These are phyloP conservation scores for Senna tora DNA, from an alignment of 306 rosid genomes.

Conservation along the genomic window DNA sequence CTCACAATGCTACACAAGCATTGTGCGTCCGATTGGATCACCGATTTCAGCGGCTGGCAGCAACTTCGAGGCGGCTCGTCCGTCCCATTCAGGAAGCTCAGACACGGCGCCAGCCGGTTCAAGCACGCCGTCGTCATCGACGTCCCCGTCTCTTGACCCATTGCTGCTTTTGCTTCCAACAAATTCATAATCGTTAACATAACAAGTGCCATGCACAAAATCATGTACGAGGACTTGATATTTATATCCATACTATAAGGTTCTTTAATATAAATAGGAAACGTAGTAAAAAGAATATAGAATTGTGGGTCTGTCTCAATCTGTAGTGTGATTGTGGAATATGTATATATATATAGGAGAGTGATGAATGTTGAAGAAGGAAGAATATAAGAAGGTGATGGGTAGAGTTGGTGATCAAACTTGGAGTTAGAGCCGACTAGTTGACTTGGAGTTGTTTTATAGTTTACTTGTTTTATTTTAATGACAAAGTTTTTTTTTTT, in stretches of 20 bases:
- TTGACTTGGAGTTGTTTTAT: background rate
- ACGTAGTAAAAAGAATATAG: too few relatives aligned
- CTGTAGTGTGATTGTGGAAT: too few relatives aligned
- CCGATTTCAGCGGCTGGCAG: constrained; percentile 58
- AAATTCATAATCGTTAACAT: background rate
- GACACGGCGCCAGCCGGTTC: constrained; percentile 53
- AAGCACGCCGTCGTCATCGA: constrained; percentile 38
- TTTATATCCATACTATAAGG: too few relatives aligned
- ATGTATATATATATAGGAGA: background rate
- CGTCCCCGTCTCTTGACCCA: constrained; percentile 34
- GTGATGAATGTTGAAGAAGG: background rate
- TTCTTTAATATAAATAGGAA: too few relatives aligned
- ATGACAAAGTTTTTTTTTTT: too few relatives aligned
- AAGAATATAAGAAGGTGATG: background rate
- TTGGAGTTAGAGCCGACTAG: background rate
- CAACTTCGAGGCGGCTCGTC: constrained; percentile 56
- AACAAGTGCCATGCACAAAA: constrained; percentile 14
- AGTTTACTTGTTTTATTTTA: too few relatives aligned
- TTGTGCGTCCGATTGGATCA: constrained; percentile 52
- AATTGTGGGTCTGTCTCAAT: background rate
- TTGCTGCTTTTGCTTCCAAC: constrained; percentile 31
- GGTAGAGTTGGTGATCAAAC: constrained; percentile 18
- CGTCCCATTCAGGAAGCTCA: constrained; percentile 58
- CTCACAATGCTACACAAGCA: constrained; percentile 62
- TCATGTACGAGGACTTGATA: background rate